Evolutionary conservation across 2,329 filamentous ascomycete species (phyloP), one percentile per base, ranked within the genome.

Genomic region (Ceratocystis papillata): DNA sequence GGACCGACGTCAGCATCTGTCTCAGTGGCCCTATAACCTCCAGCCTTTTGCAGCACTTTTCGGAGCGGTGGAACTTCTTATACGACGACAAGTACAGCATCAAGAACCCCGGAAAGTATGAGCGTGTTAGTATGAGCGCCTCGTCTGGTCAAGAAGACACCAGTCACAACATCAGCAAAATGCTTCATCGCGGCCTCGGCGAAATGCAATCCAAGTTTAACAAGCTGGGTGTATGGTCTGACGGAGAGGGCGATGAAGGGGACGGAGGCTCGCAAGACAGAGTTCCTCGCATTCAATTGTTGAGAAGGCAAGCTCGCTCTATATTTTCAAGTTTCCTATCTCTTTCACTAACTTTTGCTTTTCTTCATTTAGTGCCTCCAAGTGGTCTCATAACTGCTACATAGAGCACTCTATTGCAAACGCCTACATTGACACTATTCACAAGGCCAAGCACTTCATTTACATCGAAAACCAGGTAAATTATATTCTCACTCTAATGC

Each of bases 41-140:
- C 69, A 90, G 89, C 73, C 79, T 96, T 41, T 79, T 85, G 41
- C 81, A 83, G 4, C 90, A 96, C 73, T 96, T 96, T 71, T 81
- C 85, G 1, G 87, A 96, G 72, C 80, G 91, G 71, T 96, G 92
- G 90, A 96, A 96, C 76, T 95, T 89, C 73, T 92, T 96, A 69
- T 96, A 85, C 70, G 81, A 85, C 66, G 84, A 88, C 63, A 96
- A 96, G 74, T 96, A 96, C 73, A 72, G 75, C 64, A 73, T 74
- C 57, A 79, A 79, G 64, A 76, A 80, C 61, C 76, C 78, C 0
- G 79, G 79, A 46, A 82, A 82, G 70, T 85, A 85, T 66, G 70
- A 75, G 62, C 73, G 72, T 3, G 50, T 76, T 48, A 37, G 22
- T 3, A 45, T 22, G 28, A 46, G 67, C 68, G 46, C 45, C 44